Evolutionary conservation across 768 basidiomycete species (phyloP), one percentile per base, ranked within the genome.

Genomic region (Lyophyllum shimeji): DNA sequence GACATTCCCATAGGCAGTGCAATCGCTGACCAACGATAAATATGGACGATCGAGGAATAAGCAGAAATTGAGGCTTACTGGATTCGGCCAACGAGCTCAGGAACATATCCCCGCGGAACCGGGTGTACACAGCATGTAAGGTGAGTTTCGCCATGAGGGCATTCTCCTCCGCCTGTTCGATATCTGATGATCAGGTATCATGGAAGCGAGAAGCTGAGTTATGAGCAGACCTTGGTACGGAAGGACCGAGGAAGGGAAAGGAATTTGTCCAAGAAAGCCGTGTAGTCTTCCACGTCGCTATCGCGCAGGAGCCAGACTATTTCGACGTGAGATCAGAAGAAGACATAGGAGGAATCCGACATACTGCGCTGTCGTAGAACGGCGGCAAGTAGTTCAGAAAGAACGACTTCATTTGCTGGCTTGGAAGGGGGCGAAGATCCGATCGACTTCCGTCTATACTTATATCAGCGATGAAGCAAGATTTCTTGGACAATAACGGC

Each of bases 71-170:
- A 42, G 15, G 73, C 92, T 33, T 63, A 96, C 95, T 87, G 1
- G 96, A 96, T 67, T 98, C 96, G 0, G 88, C 82, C 21, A 98
- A 74, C 17, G 95, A 95, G 65, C 88, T 94, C 55, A 97, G 76
- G 67, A 95, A 90, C 76, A 97, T 90, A 66, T 98, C 95, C 0
- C 84, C 79, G 29, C 83, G 83, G 75, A 96, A 93, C 7, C 84
- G 85, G 34, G 81, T 79, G 61, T 95, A 86, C 0, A 89, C 89
- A 24, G 86, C 82, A 50, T 90, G 84, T 25, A 98, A 71, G 0
- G 85, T 86, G n/a, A 96, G 72, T 60, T 83, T 86, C 0, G 88
- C 95, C 65, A 91, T 78, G 0, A 97, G 72, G 2, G 82, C 78
- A 61, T 83, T 82, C 65, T 92, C 86, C 65, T 92, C 88, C 9